Conservation (phyloP, 805 yeast species). For the Yamadazyma kitorensis region DNA sequence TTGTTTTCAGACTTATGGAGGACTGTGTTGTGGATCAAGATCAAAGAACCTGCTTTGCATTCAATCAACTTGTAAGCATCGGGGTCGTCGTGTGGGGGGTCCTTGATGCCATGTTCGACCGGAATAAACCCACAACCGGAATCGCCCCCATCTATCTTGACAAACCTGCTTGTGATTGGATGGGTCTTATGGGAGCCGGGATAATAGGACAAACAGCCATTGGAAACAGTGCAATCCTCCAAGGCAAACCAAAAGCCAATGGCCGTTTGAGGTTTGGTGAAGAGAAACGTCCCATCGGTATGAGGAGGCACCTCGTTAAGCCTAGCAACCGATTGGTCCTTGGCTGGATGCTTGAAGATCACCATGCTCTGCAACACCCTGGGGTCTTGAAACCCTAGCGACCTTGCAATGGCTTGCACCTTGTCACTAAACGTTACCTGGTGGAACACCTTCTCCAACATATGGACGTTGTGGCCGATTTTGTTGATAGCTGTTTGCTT, state of each 20-base stretch:
- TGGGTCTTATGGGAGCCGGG: constrained; percentile 68
- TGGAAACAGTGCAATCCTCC: constrained; percentile 63
- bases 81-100: constrained; percentile 24
- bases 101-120: constrained; percentile 19
- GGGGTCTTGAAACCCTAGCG: constrained; percentile 59
- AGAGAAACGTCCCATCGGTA: constrained; percentile 71
- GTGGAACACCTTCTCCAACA: constrained; percentile 48
- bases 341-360: constrained; percentile 67
- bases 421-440: constrained; percentile 50
- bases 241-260: constrained; percentile 82
- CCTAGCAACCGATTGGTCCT: constrained; percentile 16
- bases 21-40: constrained; percentile 68
- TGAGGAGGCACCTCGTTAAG: constrained; percentile 71
- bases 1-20: constrained; percentile 70
- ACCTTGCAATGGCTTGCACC: constrained; percentile 49
- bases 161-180: constrained; percentile 61
- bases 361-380: constrained; percentile 76
- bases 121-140: constrained; percentile 58
- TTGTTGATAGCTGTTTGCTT: constrained; percentile 64
- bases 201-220: constrained; percentile 67
- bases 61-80: constrained; percentile 48
- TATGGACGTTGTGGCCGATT: constrained; percentile 76
- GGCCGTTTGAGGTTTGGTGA: constrained; percentile 67
- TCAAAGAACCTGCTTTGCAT: constrained; percentile 70
- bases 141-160: constrained; percentile 45